These are phyloP conservation scores for Pseudopyricularia cyperi DNA, from an alignment of 2,329 filamentous ascomycete genomes.

Conservation along the genomic window DNA sequence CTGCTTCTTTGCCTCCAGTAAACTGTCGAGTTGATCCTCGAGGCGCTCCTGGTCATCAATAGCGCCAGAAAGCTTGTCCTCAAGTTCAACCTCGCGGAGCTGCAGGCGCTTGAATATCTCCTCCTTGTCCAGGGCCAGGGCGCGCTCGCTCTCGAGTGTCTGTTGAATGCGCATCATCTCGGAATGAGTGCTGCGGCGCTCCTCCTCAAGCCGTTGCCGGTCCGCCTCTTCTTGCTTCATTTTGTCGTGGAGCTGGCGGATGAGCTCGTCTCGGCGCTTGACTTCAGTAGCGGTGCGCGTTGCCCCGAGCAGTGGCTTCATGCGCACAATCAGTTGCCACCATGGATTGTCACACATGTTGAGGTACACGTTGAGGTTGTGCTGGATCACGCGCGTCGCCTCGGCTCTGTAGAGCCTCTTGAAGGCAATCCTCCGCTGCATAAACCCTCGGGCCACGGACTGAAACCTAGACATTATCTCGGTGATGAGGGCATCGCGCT, in stretches of 20 bases:
- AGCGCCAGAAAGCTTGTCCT: slow-evolving; percentile 83
- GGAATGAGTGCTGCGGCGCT: slow-evolving; percentile 71
- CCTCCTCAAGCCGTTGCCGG: slow-evolving; percentile 75
- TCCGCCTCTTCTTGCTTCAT: slow-evolving; percentile 65
- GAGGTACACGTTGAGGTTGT: slow-evolving; percentile 85
- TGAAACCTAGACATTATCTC: slow-evolving; percentile 93
- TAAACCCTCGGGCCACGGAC: slow-evolving; percentile 79
- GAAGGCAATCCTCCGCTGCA: slow-evolving; percentile 74
- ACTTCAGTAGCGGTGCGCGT: slow-evolving; percentile 88
- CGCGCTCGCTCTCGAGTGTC: slow-evolving; percentile 86
- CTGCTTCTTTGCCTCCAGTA: slow-evolving; percentile 79
- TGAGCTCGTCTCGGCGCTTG: slow-evolving; percentile 89
- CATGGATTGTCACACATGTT: slow-evolving; percentile 86
- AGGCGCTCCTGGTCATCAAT: slow-evolving; percentile 89
- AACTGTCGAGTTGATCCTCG: slow-evolving; percentile 82
- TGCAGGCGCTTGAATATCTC: slow-evolving; percentile 98
- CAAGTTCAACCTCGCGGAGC: slow-evolving; percentile 77
- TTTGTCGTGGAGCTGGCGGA: slow-evolving; percentile 72
- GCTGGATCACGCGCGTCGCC: slow-evolving; percentile 86
- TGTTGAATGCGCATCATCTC: slow-evolving; percentile 88
- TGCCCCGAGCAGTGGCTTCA: slow-evolving; percentile 88
- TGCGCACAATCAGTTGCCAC: slow-evolving; percentile 91
- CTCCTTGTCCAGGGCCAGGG: slow-evolving; percentile 93
- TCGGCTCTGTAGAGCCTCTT: slow-evolving; percentile 92
- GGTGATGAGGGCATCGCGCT: slow-evolving; percentile 81